These are phyloP conservation scores for Brettanomyces naardenensis DNA, from an alignment of 805 yeast genomes.

Conservation along the genomic window DNA sequence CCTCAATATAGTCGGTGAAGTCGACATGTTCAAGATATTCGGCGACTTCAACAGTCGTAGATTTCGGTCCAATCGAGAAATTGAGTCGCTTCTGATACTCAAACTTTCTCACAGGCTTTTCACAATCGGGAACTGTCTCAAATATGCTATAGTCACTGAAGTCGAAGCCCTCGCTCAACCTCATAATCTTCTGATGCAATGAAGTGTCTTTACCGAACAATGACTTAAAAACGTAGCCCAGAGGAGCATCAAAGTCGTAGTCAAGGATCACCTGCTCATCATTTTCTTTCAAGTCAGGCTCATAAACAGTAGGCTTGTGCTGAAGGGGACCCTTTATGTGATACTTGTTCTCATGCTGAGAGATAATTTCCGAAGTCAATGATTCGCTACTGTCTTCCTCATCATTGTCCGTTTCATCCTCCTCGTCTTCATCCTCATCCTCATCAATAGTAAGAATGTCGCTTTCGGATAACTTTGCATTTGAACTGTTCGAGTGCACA, in stretches of 20 bases:
- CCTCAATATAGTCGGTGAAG: slow-evolving; percentile 44
- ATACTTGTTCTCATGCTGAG: slow-evolving; percentile 9
- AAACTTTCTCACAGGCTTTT: slow-evolving; percentile 40
- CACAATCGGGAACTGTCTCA: slow-evolving; percentile 29
- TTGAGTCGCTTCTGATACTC: slow-evolving; percentile 68
- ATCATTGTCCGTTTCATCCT: neutral
- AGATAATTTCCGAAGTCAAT: neutral
- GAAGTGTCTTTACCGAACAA: slow-evolving; percentile 56
- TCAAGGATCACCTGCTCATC: slow-evolving; percentile 46
- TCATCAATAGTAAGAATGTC: slow-evolving; percentile 27
- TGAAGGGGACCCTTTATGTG: slow-evolving; percentile 50
- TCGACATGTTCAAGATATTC: slow-evolving; percentile 57
- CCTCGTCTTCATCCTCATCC: slow-evolving; percentile 16
- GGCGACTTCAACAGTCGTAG: slow-evolving; percentile 56
- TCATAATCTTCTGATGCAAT: slow-evolving; percentile 31
- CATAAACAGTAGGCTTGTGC: slow-evolving; percentile 51
- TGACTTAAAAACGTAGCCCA: slow-evolving; percentile 65
- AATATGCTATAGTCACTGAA: slow-evolving; percentile 32
- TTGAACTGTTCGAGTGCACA: slow-evolving; percentile 6
- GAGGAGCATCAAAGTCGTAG: slow-evolving; percentile 54
- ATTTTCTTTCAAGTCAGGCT: slow-evolving; percentile 34
- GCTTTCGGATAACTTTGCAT: slow-evolving; percentile 17
- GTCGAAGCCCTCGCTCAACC: slow-evolving; percentile 39
- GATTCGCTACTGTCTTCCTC: neutral
- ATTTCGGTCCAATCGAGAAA: slow-evolving; percentile 87